Evolutionary conservation across 352 stramenopile genomes (phyloP).

Genomic region (Globisporangium abappressorium): DNA sequence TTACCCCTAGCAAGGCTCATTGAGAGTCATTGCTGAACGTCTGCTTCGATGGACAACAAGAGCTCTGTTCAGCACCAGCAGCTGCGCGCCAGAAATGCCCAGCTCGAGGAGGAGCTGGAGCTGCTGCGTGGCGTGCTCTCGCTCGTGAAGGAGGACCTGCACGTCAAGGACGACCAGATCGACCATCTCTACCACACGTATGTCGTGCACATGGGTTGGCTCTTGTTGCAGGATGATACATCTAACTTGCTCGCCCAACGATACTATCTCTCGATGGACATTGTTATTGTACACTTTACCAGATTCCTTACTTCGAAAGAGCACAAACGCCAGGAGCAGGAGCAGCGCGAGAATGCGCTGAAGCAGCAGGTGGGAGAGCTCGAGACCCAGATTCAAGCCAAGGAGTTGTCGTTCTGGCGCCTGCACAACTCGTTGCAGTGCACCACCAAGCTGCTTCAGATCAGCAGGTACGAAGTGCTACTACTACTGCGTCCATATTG

Average conservation of each 20-base stretch:
- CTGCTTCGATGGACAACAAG: background rate
- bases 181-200: conserved; percentile 32
- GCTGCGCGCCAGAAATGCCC: conserved; percentile 3
- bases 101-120: conserved; percentile 26
- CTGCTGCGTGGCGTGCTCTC: conserved; percentile 26
- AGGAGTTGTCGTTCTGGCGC: conserved; percentile 14
- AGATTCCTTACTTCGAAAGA: conserved; percentile 23
- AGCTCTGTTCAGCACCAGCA: background rate
- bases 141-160: conserved; percentile 31
- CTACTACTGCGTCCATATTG: background rate
- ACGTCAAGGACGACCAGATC: conserved; percentile 36
- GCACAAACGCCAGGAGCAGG: conserved; percentile 23
- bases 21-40: background rate
- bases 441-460: conserved; percentile 6
- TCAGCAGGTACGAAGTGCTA: background rate
- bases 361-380: conserved; percentile 19
- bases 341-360: conserved; percentile 19
- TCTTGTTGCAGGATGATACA: background rate
- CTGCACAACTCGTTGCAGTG: conserved; percentile 15
- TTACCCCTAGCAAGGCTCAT: no score
- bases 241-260: no score
- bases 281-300: background rate
- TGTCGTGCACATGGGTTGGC: background rate
- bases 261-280: no score
- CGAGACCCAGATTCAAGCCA: conserved; percentile 17